Evolutionary conservation across 179 eudicot genomes (phyloP).

Genomic region (Silene vulgaris): DNA sequence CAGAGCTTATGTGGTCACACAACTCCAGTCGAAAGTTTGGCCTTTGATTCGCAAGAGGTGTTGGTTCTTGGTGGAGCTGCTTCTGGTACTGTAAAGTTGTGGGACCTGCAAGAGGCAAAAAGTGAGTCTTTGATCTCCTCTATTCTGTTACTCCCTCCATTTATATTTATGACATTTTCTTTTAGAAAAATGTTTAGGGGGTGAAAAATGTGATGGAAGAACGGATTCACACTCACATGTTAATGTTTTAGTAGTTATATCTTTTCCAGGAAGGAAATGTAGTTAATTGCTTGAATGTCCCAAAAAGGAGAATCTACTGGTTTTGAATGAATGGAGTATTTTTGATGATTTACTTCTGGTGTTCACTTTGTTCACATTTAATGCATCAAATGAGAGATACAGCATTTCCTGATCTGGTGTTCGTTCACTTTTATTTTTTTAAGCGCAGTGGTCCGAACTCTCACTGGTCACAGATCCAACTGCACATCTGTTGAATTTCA

Average conservation of each 20-base stretch:
- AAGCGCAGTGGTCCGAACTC: conserved; percentile 89
- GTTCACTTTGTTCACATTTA: background rate
- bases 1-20: conserved; percentile 97
- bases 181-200: background rate
- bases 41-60: conserved; percentile 72
- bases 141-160: background rate
- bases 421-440: conserved; percentile 29
- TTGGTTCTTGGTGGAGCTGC: conserved; percentile 92
- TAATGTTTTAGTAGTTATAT: background rate
- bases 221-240: background rate
- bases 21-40: conserved; percentile 81
- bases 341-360: conserved; percentile 5
- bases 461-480: conserved; percentile 79
- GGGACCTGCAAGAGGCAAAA: conserved; percentile 92
- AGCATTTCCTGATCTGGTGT: conserved; percentile 30
- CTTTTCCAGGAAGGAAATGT: background rate
- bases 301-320: too few species aligned
- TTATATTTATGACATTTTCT: background rate
- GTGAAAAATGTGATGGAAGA: background rate
- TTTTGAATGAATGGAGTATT: background rate
- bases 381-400: background rate
- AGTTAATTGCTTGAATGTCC: background rate
- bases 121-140: conserved; percentile 45
- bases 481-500: conserved; percentile 88
- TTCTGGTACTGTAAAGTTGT: conserved; percentile 74